Base-by-base conservation (phyloP, 768 basidiomycete genomes). In the Leccinum olivaceopallidum region DNA sequence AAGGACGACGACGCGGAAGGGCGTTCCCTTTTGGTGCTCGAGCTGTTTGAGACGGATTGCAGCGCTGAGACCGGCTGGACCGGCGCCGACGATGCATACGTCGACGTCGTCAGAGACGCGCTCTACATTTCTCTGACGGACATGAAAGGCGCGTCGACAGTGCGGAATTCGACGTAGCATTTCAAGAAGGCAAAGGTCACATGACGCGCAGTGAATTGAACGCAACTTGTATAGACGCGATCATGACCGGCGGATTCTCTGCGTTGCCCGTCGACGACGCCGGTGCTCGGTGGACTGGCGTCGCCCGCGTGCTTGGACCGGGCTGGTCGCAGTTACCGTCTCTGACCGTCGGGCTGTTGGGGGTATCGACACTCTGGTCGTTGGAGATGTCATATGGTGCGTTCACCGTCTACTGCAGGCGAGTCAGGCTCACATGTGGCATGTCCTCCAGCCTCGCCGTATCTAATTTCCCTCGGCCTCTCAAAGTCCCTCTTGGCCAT, bases 11-110 rank as follows among this genome's bases (percentile, higher is more conserved):
- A 99, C 94, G 16, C 96, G 42, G 9, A n/a, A 44, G 42, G 42
- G 42, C n/a, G n/a, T 83, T 0, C 89, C 92, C 48, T 80, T 83
- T 72, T 94, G 87, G 65, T 83, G 75, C 69, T 94, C 93, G 26
- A 97, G 85, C 75, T 98, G 95, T 77, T 96, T 98, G 56, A 99
- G 78, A 6, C 94, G 84, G 61, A 98, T 98, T 5, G 95, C 96
- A n/a, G 96, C 95, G 63, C 88, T 89, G 62, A 99, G 82, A 6
- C 97, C 96, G 0, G 97, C 96, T 0, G 97, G 97, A 3, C 95
- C 97, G 3, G 84, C 95, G 10, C 96, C 96, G 58, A 97, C 95
- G 69, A 99, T 98, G 73, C 94, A 96, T 37, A 98, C 95, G 68
- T 99, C 96, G 37, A 95, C 95, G 49, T 94, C 85, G 69, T 98